phyloP scores from a whole-genome alignment of 768 basidiomycete species.

The Rickenella mellea region DNA sequence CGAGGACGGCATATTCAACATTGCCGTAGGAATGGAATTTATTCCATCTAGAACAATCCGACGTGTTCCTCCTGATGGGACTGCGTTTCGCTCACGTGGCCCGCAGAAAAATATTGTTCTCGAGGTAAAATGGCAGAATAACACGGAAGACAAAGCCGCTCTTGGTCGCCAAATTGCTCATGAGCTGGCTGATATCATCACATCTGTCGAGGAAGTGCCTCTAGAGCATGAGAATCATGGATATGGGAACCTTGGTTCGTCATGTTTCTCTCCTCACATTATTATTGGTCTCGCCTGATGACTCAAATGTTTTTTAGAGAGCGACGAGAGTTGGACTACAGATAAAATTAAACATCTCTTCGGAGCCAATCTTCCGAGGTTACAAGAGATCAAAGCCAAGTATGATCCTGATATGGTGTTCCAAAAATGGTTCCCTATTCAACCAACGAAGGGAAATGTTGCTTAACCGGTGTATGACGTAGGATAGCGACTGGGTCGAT shows the following conservation, averaged over 20 bases:
- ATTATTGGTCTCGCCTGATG: neutral
- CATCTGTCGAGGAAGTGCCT: conserved; percentile 19
- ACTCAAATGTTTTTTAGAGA: neutral
- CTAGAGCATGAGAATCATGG: conserved; percentile 20
- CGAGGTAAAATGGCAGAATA: conserved; percentile 25
- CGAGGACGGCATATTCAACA: too few species aligned
- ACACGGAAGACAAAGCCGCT: conserved; percentile 19
- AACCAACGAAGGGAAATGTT: conserved; percentile 13
- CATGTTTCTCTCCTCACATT: neutral
- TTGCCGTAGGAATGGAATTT: conserved; percentile 35
- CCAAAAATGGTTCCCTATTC: conserved; percentile 37
- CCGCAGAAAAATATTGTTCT: conserved; percentile 24
- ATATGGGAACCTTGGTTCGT: conserved; percentile 41
- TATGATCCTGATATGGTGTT: conserved; percentile 37
- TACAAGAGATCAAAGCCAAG: conserved; percentile 31
- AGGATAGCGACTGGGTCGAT: too few species aligned
- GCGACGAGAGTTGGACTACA: conserved; percentile 5
- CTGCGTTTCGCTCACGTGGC: conserved; percentile 30
- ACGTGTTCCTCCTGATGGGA: conserved; percentile 18
- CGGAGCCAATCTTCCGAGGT: conserved; percentile 27
- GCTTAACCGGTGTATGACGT: too few species aligned
- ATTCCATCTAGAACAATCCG: conserved; percentile 27
- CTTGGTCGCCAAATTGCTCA: conserved; percentile 20
- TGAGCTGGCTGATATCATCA: conserved; percentile 24
- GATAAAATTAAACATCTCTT: conserved; percentile 20